Evolutionary conservation across 2,329 filamentous ascomycete genomes (phyloP).

Genomic region (Exophiala xenobiotica): DNA sequence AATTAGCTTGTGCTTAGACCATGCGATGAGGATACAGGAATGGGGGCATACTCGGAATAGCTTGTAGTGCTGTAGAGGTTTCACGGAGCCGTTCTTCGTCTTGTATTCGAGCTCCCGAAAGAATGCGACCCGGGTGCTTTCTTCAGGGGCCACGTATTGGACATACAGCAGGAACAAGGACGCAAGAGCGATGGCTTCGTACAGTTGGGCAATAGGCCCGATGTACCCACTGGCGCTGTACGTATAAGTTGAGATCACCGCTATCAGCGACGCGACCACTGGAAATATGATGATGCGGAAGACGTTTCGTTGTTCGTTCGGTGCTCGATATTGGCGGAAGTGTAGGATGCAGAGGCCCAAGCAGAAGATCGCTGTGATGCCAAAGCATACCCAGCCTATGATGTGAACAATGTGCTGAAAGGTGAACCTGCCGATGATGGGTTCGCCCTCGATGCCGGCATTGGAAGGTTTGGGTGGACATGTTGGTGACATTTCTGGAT

Average conservation of each 20-base stretch:
- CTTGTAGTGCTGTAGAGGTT: conserved; percentile 9
- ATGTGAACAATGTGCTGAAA: conserved; percentile 16
- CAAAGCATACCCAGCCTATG: conserved; percentile 13
- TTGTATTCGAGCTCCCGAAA: conserved; percentile 16
- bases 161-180: conserved; percentile 23
- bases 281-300: conserved; percentile 20
- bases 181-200: conserved; percentile 19
- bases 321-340: conserved; percentile 14
- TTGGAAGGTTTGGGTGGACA: conserved; percentile 6
- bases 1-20: neutral
- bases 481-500: neutral
- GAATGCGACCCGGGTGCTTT: conserved; percentile 9
- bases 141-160: conserved; percentile 19
- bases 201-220: conserved; percentile 15
- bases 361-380: conserved; percentile 12
- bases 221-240: conserved; percentile 18
- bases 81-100: conserved; percentile 2
- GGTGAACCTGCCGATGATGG: conserved; percentile 16
- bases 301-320: conserved; percentile 25
- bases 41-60: conserved; percentile 44
- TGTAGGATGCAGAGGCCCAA: conserved; percentile 16
- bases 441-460: neutral
- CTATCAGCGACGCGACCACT: conserved; percentile 14
- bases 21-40: neutral
- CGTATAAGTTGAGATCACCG: conserved; percentile 13